phyloP scores from a whole-genome alignment of 2,329 filamentous ascomycete genomes.

The Exophiala phaeomuriformis region DNA sequence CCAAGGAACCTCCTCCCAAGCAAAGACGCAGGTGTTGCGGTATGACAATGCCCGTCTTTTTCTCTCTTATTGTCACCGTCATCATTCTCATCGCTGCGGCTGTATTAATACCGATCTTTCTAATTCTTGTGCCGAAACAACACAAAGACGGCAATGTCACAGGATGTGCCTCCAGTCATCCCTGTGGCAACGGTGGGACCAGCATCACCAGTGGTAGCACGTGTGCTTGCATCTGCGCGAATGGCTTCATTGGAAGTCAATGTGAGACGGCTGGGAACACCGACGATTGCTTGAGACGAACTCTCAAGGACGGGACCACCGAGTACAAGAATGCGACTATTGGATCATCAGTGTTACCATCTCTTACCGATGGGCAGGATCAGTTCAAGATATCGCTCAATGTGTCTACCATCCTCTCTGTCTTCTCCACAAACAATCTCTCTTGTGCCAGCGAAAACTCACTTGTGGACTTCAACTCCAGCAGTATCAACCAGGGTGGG shows the following conservation, averaged over 20 bases:
- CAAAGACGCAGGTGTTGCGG: conserved; percentile 66
- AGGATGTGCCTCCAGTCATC: conserved; percentile 54
- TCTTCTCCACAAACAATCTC: conserved; percentile 67
- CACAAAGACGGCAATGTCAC: conserved; percentile 32
- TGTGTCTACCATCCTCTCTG: conserved; percentile 59
- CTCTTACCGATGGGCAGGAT: conserved; percentile 57
- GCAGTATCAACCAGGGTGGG: conserved; percentile 6
- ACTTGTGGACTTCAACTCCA: conserved; percentile 58
- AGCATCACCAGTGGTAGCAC: conserved; percentile 59
- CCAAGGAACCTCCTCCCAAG: conserved; percentile 25
- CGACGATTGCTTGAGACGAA: conserved; percentile 39
- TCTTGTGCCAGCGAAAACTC: conserved; percentile 82
- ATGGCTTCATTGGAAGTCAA: conserved; percentile 67
- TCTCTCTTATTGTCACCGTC: conserved; percentile 58
- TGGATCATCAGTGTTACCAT: conserved; percentile 67
- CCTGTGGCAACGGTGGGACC: conserved; percentile 73
- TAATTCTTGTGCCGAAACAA: conserved; percentile 51
- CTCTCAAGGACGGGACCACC: conserved; percentile 34
- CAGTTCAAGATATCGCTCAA: conserved; percentile 74
- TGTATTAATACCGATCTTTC: conserved; percentile 65
- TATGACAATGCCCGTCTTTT: conserved; percentile 69
- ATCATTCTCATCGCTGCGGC: conserved; percentile 71
- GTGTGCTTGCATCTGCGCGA: conserved; percentile 82
- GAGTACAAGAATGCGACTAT: conserved; percentile 62
- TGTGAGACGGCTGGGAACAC: conserved; percentile 48